Conservation (phyloP, 73 alveolate genomes). For the Tetrahymena thermophila region DNA sequence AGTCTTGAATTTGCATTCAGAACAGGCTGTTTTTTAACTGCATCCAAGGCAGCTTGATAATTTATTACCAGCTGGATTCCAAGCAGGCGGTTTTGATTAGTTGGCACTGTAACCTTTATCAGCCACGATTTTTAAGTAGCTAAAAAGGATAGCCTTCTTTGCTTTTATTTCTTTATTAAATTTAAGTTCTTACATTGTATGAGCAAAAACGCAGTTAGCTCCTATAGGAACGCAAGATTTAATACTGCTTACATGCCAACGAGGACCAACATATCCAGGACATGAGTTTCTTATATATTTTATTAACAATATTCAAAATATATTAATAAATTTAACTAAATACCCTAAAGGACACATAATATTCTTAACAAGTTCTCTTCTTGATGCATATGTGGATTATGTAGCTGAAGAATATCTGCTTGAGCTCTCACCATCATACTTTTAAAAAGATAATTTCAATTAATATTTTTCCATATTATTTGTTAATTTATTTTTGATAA, state of each 20-base stretch:
- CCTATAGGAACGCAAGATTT: not conserved
- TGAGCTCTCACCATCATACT: not conserved
- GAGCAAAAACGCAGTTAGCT: not conserved
- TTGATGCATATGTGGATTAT: not conserved
- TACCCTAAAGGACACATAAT: not conserved
- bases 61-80: slow-evolving; percentile 1
- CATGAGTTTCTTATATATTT: not conserved
- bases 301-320: not conserved
- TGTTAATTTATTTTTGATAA: not conserved
- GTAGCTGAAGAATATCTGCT: not conserved
- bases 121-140: not conserved
- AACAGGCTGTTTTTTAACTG: not conserved
- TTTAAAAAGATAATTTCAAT: too few species aligned
- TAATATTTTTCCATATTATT: not conserved
- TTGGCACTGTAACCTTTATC: not conserved
- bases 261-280: not conserved
- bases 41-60: not conserved
- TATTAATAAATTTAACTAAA: not conserved
- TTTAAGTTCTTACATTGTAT: not conserved
- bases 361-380: not conserved
- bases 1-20: not conserved
- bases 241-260: not conserved
- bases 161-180: not conserved
- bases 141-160: not conserved
- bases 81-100: not conserved